Evolutionary conservation across 1,284 basidiomycete genomes (phyloP).

Genomic region (Moesziomyces sp.): DNA sequence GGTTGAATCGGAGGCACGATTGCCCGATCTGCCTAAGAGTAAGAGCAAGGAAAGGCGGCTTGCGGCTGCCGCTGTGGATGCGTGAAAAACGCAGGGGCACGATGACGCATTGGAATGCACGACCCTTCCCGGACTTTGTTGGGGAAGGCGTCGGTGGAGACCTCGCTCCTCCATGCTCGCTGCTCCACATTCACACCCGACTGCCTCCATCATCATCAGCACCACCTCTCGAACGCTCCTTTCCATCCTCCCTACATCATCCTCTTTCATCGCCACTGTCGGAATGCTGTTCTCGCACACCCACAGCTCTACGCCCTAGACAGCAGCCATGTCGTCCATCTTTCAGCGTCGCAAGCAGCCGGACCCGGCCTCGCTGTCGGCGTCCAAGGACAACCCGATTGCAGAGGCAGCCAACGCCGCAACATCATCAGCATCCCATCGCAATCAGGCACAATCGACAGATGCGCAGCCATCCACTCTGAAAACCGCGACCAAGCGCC

Average conservation of each 20-base stretch:
- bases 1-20: too few species aligned
- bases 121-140: constrained; percentile 8
- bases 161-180: background rate
- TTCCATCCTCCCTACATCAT: background rate
- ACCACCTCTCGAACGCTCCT: background rate
- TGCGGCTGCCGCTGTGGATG: background rate
- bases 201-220: background rate
- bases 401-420: constrained; percentile 8
- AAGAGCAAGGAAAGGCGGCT: background rate
- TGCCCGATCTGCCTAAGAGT: too few species aligned
- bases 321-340: constrained; percentile 29
- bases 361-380: constrained; percentile 24
- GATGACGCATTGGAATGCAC: constrained; percentile 20
- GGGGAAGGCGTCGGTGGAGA: constrained; percentile 1
- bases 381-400: constrained; percentile 4
- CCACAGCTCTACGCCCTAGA: background rate
- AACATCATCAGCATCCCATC: constrained; percentile 8
- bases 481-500: constrained; percentile 25
- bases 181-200: background rate
- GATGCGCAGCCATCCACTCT: constrained; percentile 5
- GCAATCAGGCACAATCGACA: background rate
- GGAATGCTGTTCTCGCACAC: background rate
- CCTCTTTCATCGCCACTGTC: background rate
- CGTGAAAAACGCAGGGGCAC: constrained; percentile 3
- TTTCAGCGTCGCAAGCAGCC: constrained; percentile 45